A percentile compares a stretch with the other conserved stretches of the same genome.
These are phyloP conservation scores for Diplodia scrobiculata DNA, from an alignment of 2,329 filamentous ascomycete species.

Conservation along the genomic window DNA sequence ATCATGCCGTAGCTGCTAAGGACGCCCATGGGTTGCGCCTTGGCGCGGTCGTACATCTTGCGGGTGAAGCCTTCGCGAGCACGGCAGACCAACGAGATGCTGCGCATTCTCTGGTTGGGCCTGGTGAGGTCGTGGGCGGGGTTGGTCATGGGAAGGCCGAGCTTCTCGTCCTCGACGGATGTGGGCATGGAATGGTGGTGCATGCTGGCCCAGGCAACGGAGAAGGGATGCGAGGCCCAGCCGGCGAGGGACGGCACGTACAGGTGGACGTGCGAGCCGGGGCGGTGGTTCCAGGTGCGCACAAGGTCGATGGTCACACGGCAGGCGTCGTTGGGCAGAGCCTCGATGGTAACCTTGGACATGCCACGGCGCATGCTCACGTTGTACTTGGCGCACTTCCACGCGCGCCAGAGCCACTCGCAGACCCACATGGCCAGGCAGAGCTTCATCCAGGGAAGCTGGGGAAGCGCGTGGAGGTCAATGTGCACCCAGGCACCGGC, in stretches of 20 bases:
- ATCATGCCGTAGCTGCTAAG: constrained; percentile 67
- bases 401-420: constrained; percentile 59
- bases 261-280: constrained; percentile 63
- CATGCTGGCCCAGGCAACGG: constrained; percentile 43
- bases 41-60: constrained; percentile 67
- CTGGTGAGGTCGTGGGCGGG: constrained; percentile 36
- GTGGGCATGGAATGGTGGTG: constrained; percentile 10
- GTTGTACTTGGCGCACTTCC: constrained; percentile 58
- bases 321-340: constrained; percentile 62
- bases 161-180: constrained; percentile 40
- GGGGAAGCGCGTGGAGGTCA: constrained; percentile 65
- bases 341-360: constrained; percentile 59
- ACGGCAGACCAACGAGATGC: constrained; percentile 71
- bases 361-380: constrained; percentile 51
- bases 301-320: constrained; percentile 63
- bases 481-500: constrained; percentile 79
- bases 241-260: constrained; percentile 56
- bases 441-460: constrained; percentile 73
- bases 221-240: constrained; percentile 54
- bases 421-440: constrained; percentile 75
- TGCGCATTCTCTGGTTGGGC: constrained; percentile 41
- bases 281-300: constrained; percentile 55
- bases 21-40: constrained; percentile 61
- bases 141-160: constrained; percentile 34
- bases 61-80: constrained; percentile 74